These are phyloP conservation scores for Eutrema heterophyllum DNA, from an alignment of 345 rosid genomes.

Conservation along the genomic window DNA sequence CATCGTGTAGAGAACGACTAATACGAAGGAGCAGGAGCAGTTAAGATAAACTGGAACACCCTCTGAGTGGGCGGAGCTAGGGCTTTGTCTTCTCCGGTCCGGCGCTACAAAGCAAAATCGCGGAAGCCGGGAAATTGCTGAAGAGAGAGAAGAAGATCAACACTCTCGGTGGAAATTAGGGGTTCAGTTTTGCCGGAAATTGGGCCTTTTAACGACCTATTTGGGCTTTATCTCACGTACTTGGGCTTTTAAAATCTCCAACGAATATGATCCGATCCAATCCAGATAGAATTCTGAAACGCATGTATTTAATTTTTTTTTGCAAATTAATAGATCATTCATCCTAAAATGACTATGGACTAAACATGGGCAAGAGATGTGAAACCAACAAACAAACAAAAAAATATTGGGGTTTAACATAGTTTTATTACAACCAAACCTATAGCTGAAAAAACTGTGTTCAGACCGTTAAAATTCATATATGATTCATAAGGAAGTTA, in stretches of 20 bases:
- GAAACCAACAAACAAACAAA: too few relatives aligned
- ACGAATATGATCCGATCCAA: background rate
- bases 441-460: too few relatives aligned
- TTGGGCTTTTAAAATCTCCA: background rate
- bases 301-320: background rate
- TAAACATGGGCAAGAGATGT: too few relatives aligned
- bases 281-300: background rate
- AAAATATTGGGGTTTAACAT: too few relatives aligned
- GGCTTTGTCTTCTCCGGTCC: slow-evolving; percentile 29
- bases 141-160: background rate
- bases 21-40: background rate
- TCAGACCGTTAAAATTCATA: too few relatives aligned
- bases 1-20: slow-evolving; percentile 36
- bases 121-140: slow-evolving; percentile 23
- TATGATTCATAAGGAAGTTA: background rate
- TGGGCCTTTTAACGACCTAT: slow-evolving; percentile 6
- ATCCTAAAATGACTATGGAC: too few relatives aligned
- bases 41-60: background rate
- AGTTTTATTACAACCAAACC: background rate
- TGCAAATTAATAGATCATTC: too few relatives aligned
- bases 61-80: slow-evolving; percentile 22
- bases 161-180: background rate
- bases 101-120: slow-evolving; percentile 5
- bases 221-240: background rate
- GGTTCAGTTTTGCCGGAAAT: background rate